Conservation (phyloP, 108 stramenopile species). For the Cyclostephanos tholiformis region DNA sequence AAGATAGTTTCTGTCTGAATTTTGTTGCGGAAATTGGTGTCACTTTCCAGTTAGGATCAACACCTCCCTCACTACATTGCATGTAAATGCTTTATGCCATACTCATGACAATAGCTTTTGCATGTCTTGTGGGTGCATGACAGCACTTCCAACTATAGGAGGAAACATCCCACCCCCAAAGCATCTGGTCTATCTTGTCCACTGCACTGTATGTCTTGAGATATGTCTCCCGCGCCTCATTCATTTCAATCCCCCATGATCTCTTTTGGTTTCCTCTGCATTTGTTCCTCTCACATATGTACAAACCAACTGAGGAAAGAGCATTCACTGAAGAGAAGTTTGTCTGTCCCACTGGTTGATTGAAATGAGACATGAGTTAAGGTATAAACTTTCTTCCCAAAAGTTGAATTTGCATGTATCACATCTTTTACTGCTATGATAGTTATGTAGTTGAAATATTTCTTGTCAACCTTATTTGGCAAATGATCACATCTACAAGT, state of each 20-base stretch:
- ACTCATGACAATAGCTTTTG: conserved; percentile 10
- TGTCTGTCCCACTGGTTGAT: conserved; percentile 13
- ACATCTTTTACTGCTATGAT: conserved; percentile 28
- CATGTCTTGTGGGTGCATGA: too few species aligned
- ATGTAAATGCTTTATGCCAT: conserved; percentile 17
- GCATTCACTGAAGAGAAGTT: conserved; percentile 26
- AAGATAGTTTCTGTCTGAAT: too few species aligned
- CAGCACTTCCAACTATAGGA: too few species aligned
- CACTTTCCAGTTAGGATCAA: conserved; percentile 8
- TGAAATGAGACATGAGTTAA: conserved; percentile 23
- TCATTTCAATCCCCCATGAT: conserved; percentile 18
- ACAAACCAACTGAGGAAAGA: neutral
- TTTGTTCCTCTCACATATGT: too few species aligned
- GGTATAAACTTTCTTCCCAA: conserved; percentile 7
- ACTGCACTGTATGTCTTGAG: conserved; percentile 7
- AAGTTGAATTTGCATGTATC: too few species aligned
- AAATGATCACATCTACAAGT: too few species aligned
- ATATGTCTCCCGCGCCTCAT: conserved; percentile 12
- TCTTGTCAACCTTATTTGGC: neutral
- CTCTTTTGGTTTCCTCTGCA: conserved; percentile 7
- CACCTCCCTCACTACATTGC: conserved; percentile 16
- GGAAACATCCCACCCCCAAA: too few species aligned
- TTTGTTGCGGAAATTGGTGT: too few species aligned
- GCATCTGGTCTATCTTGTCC: too few species aligned
- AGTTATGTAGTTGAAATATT: neutral